Percentiles rank a stretch among this genome's conserved stretches.
These are phyloP conservation scores for Torulaspora franciscae DNA, from an alignment of 805 yeast species.

Conservation along the genomic window DNA sequence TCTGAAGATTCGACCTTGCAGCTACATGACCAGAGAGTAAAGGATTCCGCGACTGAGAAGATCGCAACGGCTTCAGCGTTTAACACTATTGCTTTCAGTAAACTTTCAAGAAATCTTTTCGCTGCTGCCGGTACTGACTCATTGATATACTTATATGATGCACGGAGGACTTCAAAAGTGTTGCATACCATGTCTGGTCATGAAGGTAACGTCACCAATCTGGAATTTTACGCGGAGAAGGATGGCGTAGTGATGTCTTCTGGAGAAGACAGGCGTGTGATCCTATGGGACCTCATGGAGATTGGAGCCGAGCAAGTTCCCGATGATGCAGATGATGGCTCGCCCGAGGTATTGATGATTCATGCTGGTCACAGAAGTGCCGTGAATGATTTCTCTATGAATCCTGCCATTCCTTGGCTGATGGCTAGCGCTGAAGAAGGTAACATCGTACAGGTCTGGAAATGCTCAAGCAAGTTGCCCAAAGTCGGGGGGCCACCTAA, in stretches of 20 bases:
- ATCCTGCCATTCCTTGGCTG: slow-evolving; percentile 67
- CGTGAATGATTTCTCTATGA: slow-evolving; percentile 68
- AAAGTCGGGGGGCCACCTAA: slow-evolving; percentile 26
- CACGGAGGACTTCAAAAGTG: slow-evolving; percentile 44
- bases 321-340: slow-evolving; percentile 88
- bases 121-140: slow-evolving; percentile 71
- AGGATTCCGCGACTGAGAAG: slow-evolving; percentile 24
- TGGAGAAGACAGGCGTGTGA: slow-evolving; percentile 69
- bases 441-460: slow-evolving; percentile 45
- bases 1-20: slow-evolving; percentile 61
- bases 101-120: slow-evolving; percentile 51
- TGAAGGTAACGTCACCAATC: slow-evolving; percentile 59
- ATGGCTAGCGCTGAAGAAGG: slow-evolving; percentile 52
- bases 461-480: slow-evolving; percentile 37
- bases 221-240: slow-evolving; percentile 72
- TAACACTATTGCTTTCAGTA: slow-evolving; percentile 63
- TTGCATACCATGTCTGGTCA: slow-evolving; percentile 80
- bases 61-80: slow-evolving; percentile 39
- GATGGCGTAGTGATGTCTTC: slow-evolving; percentile 79
- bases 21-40: slow-evolving; percentile 50
- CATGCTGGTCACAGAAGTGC: slow-evolving; percentile 87
- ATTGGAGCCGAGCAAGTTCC: slow-evolving; percentile 82
- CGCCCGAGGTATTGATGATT: slow-evolving; percentile 83
- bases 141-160: slow-evolving; percentile 60
- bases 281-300: slow-evolving; percentile 72